Percentiles rank a stretch among this genome's conserved stretches.
Evolutionary conservation across 2,329 filamentous ascomycete genomes (phyloP).

Genomic region (Xylaria sp.): DNA sequence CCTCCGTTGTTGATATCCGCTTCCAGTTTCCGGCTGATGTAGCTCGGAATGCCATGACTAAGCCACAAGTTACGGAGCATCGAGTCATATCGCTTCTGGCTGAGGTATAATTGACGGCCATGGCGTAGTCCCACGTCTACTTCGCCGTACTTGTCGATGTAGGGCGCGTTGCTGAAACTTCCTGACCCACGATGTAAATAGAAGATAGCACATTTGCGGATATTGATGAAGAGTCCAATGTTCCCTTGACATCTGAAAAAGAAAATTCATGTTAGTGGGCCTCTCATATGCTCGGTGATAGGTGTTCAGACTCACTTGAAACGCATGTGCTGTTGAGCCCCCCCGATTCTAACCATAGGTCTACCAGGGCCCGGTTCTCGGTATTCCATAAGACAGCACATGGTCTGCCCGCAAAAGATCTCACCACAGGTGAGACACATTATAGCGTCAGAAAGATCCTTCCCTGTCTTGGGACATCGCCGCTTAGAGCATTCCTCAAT

Average conservation of each 20-base stretch:
- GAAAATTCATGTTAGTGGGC: constrained; percentile 41
- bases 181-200: constrained; percentile 86
- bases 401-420: constrained; percentile 94
- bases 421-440: constrained; percentile 95
- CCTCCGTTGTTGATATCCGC: constrained; percentile 97
- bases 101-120: constrained; percentile 88
- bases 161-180: constrained; percentile 87
- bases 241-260: constrained; percentile 80
- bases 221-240: constrained; percentile 94
- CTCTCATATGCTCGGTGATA: not conserved
- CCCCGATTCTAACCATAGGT: constrained; percentile 69
- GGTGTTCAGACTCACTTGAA: constrained; percentile 68
- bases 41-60: constrained; percentile 84
- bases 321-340: constrained; percentile 89
- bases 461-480: constrained; percentile 88
- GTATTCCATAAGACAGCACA: constrained; percentile 83
- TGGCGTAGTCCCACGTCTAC: constrained; percentile 90
- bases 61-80: constrained; percentile 89
- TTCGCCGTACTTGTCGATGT: constrained; percentile 96
- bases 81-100: constrained; percentile 92
- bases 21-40: constrained; percentile 90
- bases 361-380: constrained; percentile 55
- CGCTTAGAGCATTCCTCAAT: constrained; percentile 90
- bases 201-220: constrained; percentile 92
- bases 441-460: constrained; percentile 89